Evolutionary conservation across 345 rosid genomes (phyloP).

Genomic region (Cochlearia excelsa): DNA sequence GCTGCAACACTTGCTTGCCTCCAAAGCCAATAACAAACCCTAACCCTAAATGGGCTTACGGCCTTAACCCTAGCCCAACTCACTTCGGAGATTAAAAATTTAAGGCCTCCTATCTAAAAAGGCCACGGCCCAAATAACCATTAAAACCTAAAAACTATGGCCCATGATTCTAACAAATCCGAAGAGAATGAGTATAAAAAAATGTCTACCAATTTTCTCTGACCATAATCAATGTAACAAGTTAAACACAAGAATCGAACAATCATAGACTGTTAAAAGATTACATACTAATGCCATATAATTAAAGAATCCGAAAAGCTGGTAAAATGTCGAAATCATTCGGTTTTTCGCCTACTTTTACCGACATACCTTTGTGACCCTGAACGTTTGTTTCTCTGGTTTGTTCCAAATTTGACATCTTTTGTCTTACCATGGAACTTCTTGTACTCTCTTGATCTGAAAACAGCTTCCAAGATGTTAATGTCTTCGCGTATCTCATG

Average conservation of each 20-base stretch:
- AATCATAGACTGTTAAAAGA: conserved; percentile 29
- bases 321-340: conserved; percentile 9
- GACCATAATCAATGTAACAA: conserved; percentile 27
- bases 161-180: too few relatives aligned
- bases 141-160: too few relatives aligned
- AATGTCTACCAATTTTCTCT: neutral
- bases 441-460: conserved; percentile 79
- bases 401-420: conserved; percentile 33
- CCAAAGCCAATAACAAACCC: conserved; percentile 50
- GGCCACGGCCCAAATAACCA: too few relatives aligned
- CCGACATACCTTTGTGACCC: conserved; percentile 28
- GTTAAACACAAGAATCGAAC: conserved; percentile 18
- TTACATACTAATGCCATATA: conserved; percentile 18
- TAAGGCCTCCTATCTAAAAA: too few relatives aligned
- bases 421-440: conserved; percentile 47
- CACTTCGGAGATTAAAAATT: too few relatives aligned
- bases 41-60: conserved; percentile 10
- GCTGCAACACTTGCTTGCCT: conserved; percentile 50
- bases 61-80: too few relatives aligned
- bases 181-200: too few relatives aligned
- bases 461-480: conserved; percentile 61
- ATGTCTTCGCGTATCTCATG: conserved; percentile 73
- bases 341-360: conserved; percentile 25
- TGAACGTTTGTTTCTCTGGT: conserved; percentile 42
- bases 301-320: conserved; percentile 7